Evolutionary conservation across 108 stramenopile genomes (phyloP).

Genomic region (Fragilaria crotonensis): DNA sequence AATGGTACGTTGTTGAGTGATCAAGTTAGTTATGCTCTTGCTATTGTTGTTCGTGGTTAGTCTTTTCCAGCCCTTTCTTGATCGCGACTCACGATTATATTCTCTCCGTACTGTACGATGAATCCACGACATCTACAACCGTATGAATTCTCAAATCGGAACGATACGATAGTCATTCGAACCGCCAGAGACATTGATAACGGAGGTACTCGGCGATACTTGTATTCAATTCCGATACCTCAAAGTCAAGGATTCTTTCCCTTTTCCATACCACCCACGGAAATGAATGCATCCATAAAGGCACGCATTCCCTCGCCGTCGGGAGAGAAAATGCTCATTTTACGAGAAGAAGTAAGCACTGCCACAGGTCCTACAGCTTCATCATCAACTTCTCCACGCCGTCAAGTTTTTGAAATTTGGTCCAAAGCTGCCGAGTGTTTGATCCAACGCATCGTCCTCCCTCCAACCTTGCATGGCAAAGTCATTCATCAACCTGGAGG

Average conservation of each 20-base stretch:
- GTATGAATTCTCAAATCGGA: neutral
- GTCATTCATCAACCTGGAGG: conserved; percentile 52
- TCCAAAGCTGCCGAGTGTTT: conserved; percentile 28
- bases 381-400: too few relatives aligned
- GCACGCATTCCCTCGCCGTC: conserved; percentile 60
- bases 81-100: too few relatives aligned
- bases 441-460: conserved; percentile 39
- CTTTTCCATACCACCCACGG: conserved; percentile 37
- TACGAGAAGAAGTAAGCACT: conserved; percentile 24
- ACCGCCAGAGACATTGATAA: conserved; percentile 68
- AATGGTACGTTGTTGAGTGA: too few relatives aligned
- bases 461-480: conserved; percentile 39
- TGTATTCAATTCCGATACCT: conserved; percentile 39
- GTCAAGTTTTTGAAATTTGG: conserved; percentile 65
- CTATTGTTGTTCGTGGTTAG: too few relatives aligned
- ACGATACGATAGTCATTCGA: conserved; percentile 28
- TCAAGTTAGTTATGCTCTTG: too few relatives aligned
- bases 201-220: conserved; percentile 37
- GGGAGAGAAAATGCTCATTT: conserved; percentile 47
- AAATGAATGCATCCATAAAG: conserved; percentile 43
- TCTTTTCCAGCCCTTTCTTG: too few relatives aligned
- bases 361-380: conserved; percentile 13
- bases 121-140: neutral
- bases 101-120: neutral
- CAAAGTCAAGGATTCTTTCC: neutral